Base-by-base conservation (phyloP, 179 eudicot species). In the Heliamphora pulchella region DNA sequence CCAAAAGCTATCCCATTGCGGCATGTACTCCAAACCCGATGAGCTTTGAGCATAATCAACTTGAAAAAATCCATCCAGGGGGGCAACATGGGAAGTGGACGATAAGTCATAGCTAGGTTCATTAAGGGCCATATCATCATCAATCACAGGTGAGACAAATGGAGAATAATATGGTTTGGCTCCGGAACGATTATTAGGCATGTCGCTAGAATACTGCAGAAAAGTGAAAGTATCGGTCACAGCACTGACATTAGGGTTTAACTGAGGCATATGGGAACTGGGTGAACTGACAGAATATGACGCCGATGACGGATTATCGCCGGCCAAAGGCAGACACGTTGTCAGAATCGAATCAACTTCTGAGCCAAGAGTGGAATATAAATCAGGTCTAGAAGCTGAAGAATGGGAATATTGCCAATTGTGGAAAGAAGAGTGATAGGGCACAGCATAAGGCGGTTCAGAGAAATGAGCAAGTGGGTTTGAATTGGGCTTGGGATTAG, bases 1-100 rank as follows among this genome's bases (percentile, higher is more conserved):
- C 90, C 88, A 87, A 75, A 64, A 57, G 75, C 84, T 85, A 74
- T 82, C 81, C 94, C 95, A 89, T 18, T 80, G 83, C 14, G 89
- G 84, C 15, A 83, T 78, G 67, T 82, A 88, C 50, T 85, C 87
- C 84, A 86, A 81, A 80, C 83, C 87, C 53, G 86, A 69, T 69
- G 81, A 74, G 44, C 79, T 78, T 43, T 81, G 83, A 18, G 79
- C 63, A 41, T 81, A 89, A 85, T 90, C 91, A 86, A 78, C 81
- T 79, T 83, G 93, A 83, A 88, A 69, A 66, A 86, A n/a, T 55
- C 71, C 87, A 72, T 74, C 80, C 79, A 74, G 67, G 10, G 80
- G 83, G 46, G 81, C 71, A 65, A 78, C 80, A 20, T 78, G 81
- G 55, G 89, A 83, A 80, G 75, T 81, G 15, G 91, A 68, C 72